Base-by-base conservation (phyloP, 805 yeast genomes). In the Kurtzmaniella cleridarum region DNA sequence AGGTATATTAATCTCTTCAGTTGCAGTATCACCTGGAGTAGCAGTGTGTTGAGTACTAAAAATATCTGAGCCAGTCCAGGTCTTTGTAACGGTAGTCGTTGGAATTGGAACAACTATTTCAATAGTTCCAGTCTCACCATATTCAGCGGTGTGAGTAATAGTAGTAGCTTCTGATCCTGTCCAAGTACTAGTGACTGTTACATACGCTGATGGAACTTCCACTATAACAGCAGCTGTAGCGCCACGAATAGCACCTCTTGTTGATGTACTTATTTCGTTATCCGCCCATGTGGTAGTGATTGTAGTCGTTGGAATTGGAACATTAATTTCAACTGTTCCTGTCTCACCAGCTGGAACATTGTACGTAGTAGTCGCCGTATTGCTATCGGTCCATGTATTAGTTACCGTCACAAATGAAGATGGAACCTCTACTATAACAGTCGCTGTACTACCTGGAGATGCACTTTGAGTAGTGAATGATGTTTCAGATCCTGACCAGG, bases 361-460 rank as follows among this genome's bases (percentile, higher is more conserved):
- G 12, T 14, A 13, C 27, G 39, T 36, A 15, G 30, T 30, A 12
- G 35, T 36, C 9, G 34, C 10, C 12, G 35, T 30, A 12, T 15
- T 14, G 23, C 26, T 12, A 15, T 26, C 39, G 27, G 39, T 30
- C 34, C 35, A 36, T 7, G 26, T 36, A 16, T 8, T 6, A n/a
- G n/a, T n/a, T n/a, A n/a, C n/a, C n/a, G 49, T 44, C 13, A 27
- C 24, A 7, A 36, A 23, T 5, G 49, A 38, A n/a, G 30, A 16
- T n/a, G 53, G 53, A 15, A 46, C 38, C 15, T 47, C 46, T 10
- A 50, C 39, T 5, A 42, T 23, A 1, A 48, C 46, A 4, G 51
- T 45, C 13, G 34, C 47, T 16, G 38, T 43, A 12, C 44, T n/a
- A 5, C 35, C 36, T 14, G 36, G 38, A 6, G 32, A 33, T 12